phyloP scores from a whole-genome alignment of 2,329 filamentous ascomycete species.

The Diaporthe sp. region DNA sequence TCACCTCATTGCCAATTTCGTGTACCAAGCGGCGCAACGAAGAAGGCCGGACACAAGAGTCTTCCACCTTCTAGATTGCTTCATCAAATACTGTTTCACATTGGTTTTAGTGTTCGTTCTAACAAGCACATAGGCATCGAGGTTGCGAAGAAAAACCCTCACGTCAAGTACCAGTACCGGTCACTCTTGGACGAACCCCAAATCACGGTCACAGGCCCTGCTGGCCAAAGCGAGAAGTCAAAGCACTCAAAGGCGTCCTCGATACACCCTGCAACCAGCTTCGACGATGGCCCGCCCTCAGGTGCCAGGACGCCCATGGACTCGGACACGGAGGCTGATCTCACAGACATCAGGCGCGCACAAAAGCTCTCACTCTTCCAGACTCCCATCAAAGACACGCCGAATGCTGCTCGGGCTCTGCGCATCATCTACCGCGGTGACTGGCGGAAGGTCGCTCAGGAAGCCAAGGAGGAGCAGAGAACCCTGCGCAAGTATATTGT shows the following conservation, averaged over 20 bases:
- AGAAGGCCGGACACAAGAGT: no score
- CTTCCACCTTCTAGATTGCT: background rate
- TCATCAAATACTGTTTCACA: background rate
- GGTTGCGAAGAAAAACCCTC: conserved; percentile 63
- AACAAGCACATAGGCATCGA: conserved; percentile 59
- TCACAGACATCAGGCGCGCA: conserved; percentile 87
- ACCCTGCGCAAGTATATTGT: conserved; percentile 91
- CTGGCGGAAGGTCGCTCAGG: conserved; percentile 80
- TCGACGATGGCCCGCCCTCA: conserved; percentile 76
- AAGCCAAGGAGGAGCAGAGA: conserved; percentile 83
- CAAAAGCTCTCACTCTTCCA: conserved; percentile 87
- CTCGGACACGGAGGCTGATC: conserved; percentile 88
- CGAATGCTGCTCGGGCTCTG: conserved; percentile 84
- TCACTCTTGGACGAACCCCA: conserved; percentile 77
- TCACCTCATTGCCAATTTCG: background rate
- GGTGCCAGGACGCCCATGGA: conserved; percentile 72
- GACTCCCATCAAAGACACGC: conserved; percentile 82
- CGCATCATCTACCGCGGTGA: conserved; percentile 93
- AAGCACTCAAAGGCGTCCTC: conserved; percentile 65
- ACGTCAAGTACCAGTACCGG: conserved; percentile 65
- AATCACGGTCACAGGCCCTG: conserved; percentile 74
- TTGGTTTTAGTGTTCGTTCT: background rate
- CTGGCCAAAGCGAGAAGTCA: conserved; percentile 66
- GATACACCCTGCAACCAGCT: conserved; percentile 87
- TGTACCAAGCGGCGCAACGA: background rate